These are phyloP conservation scores for Globisporangium uncinulatum DNA, from an alignment of 352 stramenopile species.

Conservation along the genomic window DNA sequence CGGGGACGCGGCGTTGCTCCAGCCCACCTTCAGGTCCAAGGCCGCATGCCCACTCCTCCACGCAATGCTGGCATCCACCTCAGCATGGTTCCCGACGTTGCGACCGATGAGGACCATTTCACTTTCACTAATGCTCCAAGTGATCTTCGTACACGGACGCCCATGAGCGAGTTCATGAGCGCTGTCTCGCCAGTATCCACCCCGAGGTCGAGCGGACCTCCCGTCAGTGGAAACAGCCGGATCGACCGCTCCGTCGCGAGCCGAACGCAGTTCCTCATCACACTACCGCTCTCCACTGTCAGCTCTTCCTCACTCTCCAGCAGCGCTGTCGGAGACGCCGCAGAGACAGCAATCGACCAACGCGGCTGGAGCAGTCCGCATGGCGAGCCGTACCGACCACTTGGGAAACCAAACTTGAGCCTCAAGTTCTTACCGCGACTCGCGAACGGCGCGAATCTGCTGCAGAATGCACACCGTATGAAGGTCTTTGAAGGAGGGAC, in stretches of 20 bases:
- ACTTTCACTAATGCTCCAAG: too few relatives aligned
- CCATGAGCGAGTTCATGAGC: too few relatives aligned
- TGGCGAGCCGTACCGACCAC: conserved; percentile 58
- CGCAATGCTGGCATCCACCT: too few relatives aligned
- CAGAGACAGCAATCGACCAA: conserved; percentile 13
- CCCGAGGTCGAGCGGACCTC: neutral
- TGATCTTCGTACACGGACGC: too few relatives aligned
- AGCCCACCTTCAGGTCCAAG: too few relatives aligned
- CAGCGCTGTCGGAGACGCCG: neutral
- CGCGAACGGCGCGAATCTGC: conserved; percentile 21
- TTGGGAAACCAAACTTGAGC: conserved; percentile 58
- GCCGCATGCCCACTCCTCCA: too few relatives aligned
- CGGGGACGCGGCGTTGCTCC: too few relatives aligned
- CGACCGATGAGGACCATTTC: too few relatives aligned
- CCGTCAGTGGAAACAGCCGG: neutral
- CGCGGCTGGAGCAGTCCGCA: conserved; percentile 67
- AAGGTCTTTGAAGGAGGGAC: conserved; percentile 15
- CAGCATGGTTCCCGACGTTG: too few relatives aligned
- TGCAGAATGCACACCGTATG: conserved; percentile 31
- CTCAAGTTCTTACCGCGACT: conserved; percentile 65
- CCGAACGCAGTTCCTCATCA: conserved; percentile 51
- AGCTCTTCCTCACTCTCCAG: neutral
- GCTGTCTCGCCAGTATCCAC: neutral
- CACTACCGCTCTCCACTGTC: conserved; percentile 18
- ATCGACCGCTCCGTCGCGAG: conserved; percentile 46